Evolutionary conservation across 2,329 filamentous ascomycete species (phyloP), one percentile per base, ranked within the genome.

Genomic region (Westerdykella sp.): DNA sequence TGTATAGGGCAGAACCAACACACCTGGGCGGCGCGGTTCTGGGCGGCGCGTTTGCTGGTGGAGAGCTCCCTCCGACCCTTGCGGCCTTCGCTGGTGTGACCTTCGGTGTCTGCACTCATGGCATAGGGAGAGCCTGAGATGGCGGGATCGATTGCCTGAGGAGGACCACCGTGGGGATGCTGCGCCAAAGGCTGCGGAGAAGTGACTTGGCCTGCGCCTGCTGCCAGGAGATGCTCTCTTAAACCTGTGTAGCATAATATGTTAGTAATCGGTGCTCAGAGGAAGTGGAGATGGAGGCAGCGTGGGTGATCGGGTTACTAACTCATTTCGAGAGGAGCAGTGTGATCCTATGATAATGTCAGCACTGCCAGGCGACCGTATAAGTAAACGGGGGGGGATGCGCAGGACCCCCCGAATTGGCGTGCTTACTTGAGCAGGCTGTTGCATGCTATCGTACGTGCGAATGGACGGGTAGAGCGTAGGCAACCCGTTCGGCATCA

Each of bases 1-100:
- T 6, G 44, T 12, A 38, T 31, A 48, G 10, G 16, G 10, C n/a
- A 40, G 40, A 21, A 34, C 18, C 18, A 6, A 66, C 83, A 62
- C 78, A 96, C 93, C 82, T 98, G 93, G 42, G 93, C 93, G 56
- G 91, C 93, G 65, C 93, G 78, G 63, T 98, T 98, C 66, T 98
- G 93, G 9, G 93, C 93, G 22, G 93, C 93, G 54, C 93, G 85
- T 73, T 97, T 98, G 31, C 89, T 95, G 36, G 90, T 93, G 21
- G 90, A 96, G 47, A 98, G 73, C 69, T 96, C 91, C 42, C 93
- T 80, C 69, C 95, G 95, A 11, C 83, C 83, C 69, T 93, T 91
- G 40, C 83, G 77, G 18, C 82, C 72, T 47, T 68, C 61, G 51
- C 56, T 67, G 53, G 65, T 53, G 47, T 69, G 67, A 38, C 69